A percentile compares a stretch with the other conserved stretches of the same genome.
Evolutionary conservation across 768 basidiomycete species (phyloP).

Genomic region (Pholiota conissans): DNA sequence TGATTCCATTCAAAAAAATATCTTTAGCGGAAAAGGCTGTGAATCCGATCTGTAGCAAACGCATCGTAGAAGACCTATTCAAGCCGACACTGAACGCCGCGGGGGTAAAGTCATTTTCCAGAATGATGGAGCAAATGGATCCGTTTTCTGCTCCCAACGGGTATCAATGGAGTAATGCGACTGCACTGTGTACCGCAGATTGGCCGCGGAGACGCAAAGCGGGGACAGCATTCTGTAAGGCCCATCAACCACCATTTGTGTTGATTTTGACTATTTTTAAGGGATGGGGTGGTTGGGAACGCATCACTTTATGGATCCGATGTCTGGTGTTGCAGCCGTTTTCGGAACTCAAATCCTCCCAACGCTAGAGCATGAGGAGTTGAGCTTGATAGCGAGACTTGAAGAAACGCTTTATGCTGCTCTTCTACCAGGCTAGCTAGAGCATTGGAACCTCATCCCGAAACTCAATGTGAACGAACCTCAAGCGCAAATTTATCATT

Average conservation of each 20-base stretch:
- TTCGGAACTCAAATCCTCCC: slow-evolving; percentile 21
- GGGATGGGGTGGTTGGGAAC: slow-evolving; percentile 33
- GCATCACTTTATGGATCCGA: slow-evolving; percentile 30
- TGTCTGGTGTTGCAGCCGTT: slow-evolving; percentile 27
- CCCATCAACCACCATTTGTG: neutral
- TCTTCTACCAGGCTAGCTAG: neutral
- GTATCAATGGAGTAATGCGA: slow-evolving; percentile 26
- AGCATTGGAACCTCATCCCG: too few relatives aligned
- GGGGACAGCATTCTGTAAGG: slow-evolving; percentile 30
- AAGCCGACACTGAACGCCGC: slow-evolving; percentile 19
- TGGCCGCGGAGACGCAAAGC: slow-evolving; percentile 25
- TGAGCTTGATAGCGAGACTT: neutral
- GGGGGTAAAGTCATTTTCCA: slow-evolving; percentile 15
- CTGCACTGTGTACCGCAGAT: slow-evolving; percentile 25
- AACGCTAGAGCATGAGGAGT: neutral
- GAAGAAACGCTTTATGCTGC: neutral
- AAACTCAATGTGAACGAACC: too few relatives aligned
- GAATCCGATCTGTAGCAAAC: neutral
- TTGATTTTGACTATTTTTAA: neutral
- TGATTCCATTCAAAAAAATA: slow-evolving; percentile 11
- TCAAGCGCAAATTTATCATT: too few relatives aligned
- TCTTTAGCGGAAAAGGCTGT: neutral
- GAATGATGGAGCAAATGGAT: neutral
- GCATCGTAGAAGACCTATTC: neutral
- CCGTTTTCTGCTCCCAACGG: neutral